These are phyloP conservation scores for Euphorbia schlechtendalii DNA, from an alignment of 441 rosid species.

Conservation along the genomic window DNA sequence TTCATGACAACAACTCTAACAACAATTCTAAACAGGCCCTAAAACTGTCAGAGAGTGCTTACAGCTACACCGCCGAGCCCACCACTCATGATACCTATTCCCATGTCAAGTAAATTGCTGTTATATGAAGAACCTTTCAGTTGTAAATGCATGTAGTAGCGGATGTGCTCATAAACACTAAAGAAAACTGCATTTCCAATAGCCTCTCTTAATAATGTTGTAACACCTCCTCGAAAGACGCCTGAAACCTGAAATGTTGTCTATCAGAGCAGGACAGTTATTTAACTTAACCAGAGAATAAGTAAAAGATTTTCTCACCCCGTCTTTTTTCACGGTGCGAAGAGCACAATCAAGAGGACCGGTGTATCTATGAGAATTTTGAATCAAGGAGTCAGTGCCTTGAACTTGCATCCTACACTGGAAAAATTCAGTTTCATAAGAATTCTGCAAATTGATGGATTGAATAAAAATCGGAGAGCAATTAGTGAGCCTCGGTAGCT, in stretches of 20 bases:
- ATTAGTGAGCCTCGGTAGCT: constrained; percentile 14
- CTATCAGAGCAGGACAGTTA: constrained; percentile 28
- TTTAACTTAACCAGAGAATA: not conserved
- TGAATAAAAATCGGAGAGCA: not conserved
- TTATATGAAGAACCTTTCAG: constrained; percentile 38
- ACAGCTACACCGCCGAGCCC: constrained; percentile 91
- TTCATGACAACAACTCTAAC: too few species aligned
- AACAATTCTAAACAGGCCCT: too few species aligned
- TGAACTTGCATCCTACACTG: constrained; percentile 99
- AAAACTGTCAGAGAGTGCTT: constrained; percentile 33
- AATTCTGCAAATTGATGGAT: constrained; percentile 17
- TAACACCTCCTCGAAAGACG: constrained; percentile 68
- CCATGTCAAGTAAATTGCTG: constrained; percentile 60
- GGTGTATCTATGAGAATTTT: constrained; percentile 49
- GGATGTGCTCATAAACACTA: constrained; percentile 63
- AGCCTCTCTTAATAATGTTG: constrained; percentile 74
- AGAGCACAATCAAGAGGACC: constrained; percentile 75
- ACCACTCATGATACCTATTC: constrained; percentile 65
- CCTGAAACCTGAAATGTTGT: constrained; percentile 63
- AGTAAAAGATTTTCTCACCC: constrained; percentile 53
- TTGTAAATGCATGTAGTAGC: constrained; percentile 53
- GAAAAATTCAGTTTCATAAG: constrained; percentile 35
- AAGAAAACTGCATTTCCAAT: constrained; percentile 75
- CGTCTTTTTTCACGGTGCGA: constrained; percentile 63
- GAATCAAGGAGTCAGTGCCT: constrained; percentile 68